Base-by-base conservation (phyloP, 257 asterid genomes). In the Ilex asprella region DNA sequence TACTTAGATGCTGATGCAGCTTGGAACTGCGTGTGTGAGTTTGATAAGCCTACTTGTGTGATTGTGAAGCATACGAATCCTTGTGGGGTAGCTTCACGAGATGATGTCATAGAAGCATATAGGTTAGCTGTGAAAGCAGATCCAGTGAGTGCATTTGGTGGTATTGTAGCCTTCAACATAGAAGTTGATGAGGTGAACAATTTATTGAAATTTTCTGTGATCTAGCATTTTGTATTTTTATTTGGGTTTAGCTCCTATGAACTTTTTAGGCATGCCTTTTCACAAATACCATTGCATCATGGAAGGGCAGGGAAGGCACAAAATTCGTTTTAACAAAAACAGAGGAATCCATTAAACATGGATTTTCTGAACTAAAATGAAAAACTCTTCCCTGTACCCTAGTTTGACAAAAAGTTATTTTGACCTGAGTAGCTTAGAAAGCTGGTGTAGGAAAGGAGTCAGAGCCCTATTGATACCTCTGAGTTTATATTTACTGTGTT, bases 81-180 rank as follows among this genome's bases (percentile, higher is more conserved):
- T 58, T 93, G 97, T 69, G 99, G 99, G 44, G 97, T 93, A 63
- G 99, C 99, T 58, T 83, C 99, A 35, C 96, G 94, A 12, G 70
- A 78, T 59, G 78, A 93, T 75, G 83, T 89, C 60, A 54, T 89
- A 51, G 94, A 89, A 81, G 99, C 96, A 27, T 93, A 93, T 74
- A 79, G 95, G 75, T 74, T 93, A 68, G 99, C 99, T 53, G 99
- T 93, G 69, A 84, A 73, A 83, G 97, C 94, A 32, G 99, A 93
- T 67, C 95, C 99, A n/a, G 92, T 89, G 66, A 89, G 99, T 70
- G 97, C 97, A 55, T 93, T 93, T 75, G 99, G 97, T 75, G 99
- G 99, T 67, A 93, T 93, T 65, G 99, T 93, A 49, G 99, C 97
- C 53, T 89, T 93, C 84, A 93, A 93, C 63, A 87, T 87, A 14